These are phyloP conservation scores for Colletotrichum liaoningense DNA, from an alignment of 2,329 filamentous ascomycete species.

Conservation along the genomic window DNA sequence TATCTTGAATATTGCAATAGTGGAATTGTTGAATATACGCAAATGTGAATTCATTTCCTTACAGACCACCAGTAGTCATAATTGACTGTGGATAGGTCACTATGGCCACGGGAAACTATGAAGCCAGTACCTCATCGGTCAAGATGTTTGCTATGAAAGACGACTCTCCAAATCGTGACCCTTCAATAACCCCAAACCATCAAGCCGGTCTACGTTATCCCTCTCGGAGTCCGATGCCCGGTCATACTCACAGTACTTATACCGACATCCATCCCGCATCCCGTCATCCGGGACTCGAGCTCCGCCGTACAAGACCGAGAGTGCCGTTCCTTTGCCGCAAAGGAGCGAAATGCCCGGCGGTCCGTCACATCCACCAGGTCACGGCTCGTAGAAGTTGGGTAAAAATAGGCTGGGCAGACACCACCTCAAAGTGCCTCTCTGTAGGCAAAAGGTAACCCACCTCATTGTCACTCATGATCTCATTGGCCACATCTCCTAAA, in stretches of 20 bases:
- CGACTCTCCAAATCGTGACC: neutral
- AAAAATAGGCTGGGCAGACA: conserved; percentile 4
- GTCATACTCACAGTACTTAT: neutral
- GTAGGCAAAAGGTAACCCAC: neutral
- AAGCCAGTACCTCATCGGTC: neutral
- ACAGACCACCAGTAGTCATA: too few species aligned
- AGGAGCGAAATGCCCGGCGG: neutral
- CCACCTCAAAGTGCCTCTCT: too few species aligned
- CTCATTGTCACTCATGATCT: neutral
- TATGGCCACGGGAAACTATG: neutral
- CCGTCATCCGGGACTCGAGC: neutral
- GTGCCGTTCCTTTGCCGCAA: neutral
- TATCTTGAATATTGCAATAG: too few species aligned
- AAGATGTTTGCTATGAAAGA: neutral
- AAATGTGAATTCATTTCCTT: too few species aligned
- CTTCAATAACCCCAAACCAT: neutral
- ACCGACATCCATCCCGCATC: neutral
- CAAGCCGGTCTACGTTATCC: neutral
- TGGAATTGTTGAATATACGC: too few species aligned
- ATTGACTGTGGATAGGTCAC: too few species aligned
- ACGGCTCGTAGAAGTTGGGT: neutral
- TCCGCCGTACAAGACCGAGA: neutral
- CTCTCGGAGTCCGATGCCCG: neutral
- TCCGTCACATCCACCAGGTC: neutral
- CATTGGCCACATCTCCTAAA: neutral